Base-by-base conservation (phyloP, 1,284 basidiomycete genomes). In the Phellopilus nigrolimitatus region DNA sequence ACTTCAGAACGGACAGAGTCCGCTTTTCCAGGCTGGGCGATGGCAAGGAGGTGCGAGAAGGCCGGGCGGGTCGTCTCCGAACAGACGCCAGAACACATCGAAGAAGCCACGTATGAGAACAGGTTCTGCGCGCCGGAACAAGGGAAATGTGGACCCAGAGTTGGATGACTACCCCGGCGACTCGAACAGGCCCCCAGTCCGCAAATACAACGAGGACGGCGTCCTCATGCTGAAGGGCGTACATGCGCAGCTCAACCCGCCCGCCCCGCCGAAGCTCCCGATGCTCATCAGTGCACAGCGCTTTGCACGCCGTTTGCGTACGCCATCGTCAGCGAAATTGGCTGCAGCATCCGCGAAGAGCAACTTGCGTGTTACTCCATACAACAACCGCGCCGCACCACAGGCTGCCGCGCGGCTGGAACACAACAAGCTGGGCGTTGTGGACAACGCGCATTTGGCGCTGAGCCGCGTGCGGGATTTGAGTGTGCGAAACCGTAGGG, bases 401-500 rank as follows among this genome's bases (percentile, higher is more conserved):
- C 27, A 17, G 1, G 12, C 27, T 19, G 38, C 31, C 30, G 30
- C 31, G 21, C 17, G 38, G 21, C 21, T 22, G 17, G 6, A 17
- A 6, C 12, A 38, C 4, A 41, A 42, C 15, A 27, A 34, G 13
- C 31, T 36, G 24, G 49, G 41, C 9, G 33, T 47, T 47, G 43
- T 55, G n/a, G 49, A 50, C 27, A 51, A 50, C 19, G 53, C 53
- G 9, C 27, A 42, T n/a, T 28, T 45, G n/a, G 53, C 43, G 13
- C 19, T 55, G 37, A 51, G 49, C 33, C 53, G 49, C 22, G 33
- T 47, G 21, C 43, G 36, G 19, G 44, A 47, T 12, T 4, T 55
- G 28, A 24, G 36, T 13, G 30, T 51, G 19, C 48, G 19, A n/a
- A 19, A 37, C 9, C 34, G 53, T 17, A 19, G 36, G 10, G 42